These are phyloP conservation scores for Alnus glutinosa DNA, from an alignment of 306 rosid genomes.

Conservation along the genomic window DNA sequence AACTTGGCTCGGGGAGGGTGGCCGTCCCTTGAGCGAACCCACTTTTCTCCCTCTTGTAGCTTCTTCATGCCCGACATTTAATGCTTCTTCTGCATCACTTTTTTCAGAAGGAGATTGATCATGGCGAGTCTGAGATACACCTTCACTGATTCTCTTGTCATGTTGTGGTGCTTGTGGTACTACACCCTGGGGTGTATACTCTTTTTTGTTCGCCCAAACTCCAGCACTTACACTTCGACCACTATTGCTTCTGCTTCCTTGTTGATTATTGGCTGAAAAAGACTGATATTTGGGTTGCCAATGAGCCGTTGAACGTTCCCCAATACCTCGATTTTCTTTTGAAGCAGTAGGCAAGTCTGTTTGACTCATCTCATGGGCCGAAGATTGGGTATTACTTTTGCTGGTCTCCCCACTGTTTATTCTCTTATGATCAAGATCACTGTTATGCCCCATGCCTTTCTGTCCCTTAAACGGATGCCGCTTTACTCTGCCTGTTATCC, in stretches of 20 bases:
- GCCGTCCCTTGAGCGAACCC: slow-evolving; percentile 53
- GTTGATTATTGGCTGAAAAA: slow-evolving; percentile 43
- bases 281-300: slow-evolving; percentile 86
- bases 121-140: slow-evolving; percentile 33
- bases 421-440: slow-evolving; percentile 57
- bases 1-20: slow-evolving; percentile 50
- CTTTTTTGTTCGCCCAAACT: slow-evolving; percentile 35
- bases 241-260: slow-evolving; percentile 38
- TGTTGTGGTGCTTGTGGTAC: slow-evolving; percentile 31
- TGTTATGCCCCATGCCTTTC: slow-evolving; percentile 46
- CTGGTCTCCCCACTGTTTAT: slow-evolving; percentile 34
- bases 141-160: slow-evolving; percentile 34
- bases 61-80: slow-evolving; percentile 42
- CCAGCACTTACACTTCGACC: slow-evolving; percentile 47
- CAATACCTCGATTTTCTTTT: slow-evolving; percentile 63
- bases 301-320: slow-evolving; percentile 58
- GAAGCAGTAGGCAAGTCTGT: slow-evolving; percentile 41
- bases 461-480: slow-evolving; percentile 64
- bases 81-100: slow-evolving; percentile 44
- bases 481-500: slow-evolving; percentile 49
- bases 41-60: slow-evolving; percentile 57
- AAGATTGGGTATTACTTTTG: slow-evolving; percentile 38
- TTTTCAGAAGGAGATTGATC: slow-evolving; percentile 47
- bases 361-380: slow-evolving; percentile 48
- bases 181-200: slow-evolving; percentile 33